These are phyloP conservation scores for Penicillium sp. DNA, from an alignment of 2,329 filamentous ascomycete genomes.

Conservation along the genomic window DNA sequence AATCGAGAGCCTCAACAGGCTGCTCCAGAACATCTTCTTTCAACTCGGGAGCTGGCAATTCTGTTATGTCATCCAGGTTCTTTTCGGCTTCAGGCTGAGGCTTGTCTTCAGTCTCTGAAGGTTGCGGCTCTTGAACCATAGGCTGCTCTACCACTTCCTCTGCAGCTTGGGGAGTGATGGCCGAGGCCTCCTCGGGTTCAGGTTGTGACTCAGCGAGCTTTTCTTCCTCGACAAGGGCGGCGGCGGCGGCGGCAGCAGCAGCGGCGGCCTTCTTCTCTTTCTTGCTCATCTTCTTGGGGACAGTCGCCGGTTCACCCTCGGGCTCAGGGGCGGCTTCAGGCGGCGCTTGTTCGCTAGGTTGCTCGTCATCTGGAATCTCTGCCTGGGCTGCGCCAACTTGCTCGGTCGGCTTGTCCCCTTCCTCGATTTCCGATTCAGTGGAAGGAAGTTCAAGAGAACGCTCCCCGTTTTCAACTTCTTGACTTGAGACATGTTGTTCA, in stretches of 20 bases:
- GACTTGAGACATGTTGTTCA: background rate
- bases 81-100: background rate
- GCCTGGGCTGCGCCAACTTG: background rate
- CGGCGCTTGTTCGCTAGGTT: background rate
- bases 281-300: constrained; percentile 28
- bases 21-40: background rate
- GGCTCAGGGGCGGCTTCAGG: constrained; percentile 3
- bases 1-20: background rate
- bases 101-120: background rate
- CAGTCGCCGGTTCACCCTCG: constrained; percentile 1
- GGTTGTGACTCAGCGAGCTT: constrained; percentile 1
- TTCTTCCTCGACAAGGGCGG: constrained; percentile 7
- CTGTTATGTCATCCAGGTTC: background rate
- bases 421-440: background rate
- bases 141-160: background rate
- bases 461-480: background rate
- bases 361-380: background rate
- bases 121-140: background rate
- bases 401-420: background rate
- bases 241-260: constrained; percentile 11
- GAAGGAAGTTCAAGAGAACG: background rate
- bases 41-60: background rate
- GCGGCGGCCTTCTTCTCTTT: constrained; percentile 26
- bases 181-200: background rate
- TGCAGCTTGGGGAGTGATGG: background rate